A percentile compares a stretch with the other conserved stretches of the same genome.
Evolutionary conservation across 2,329 filamentous ascomycete genomes (phyloP).

Genomic region (Elsinoe ampelina): DNA sequence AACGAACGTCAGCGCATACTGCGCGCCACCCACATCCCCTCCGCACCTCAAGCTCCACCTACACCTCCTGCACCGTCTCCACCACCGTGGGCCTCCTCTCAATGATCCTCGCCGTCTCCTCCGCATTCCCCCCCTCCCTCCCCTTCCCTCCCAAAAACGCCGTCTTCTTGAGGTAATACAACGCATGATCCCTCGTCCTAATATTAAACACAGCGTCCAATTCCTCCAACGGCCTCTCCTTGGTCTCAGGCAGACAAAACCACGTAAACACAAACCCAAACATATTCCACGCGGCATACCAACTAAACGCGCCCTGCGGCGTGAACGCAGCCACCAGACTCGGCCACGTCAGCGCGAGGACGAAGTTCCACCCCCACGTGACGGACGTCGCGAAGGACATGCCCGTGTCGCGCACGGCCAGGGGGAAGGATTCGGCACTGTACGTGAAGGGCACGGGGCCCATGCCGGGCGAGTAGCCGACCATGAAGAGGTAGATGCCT

Average conservation of each 20-base stretch:
- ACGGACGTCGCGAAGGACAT: slow-evolving; percentile 42
- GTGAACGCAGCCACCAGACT: slow-evolving; percentile 38
- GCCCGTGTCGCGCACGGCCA: slow-evolving; percentile 35
- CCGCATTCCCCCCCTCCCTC: not conserved
- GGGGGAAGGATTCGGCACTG: slow-evolving; percentile 38
- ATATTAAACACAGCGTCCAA: slow-evolving; percentile 26
- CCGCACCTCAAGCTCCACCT: not conserved
- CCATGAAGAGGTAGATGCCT: slow-evolving; percentile 37
- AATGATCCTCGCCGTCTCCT: slow-evolving; percentile 3
- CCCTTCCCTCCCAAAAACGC: slow-evolving; percentile 1
- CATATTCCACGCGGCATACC: slow-evolving; percentile 49
- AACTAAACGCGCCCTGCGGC: slow-evolving; percentile 44
- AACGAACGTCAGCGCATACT: not conserved
- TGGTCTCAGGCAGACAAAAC: slow-evolving; percentile 34
- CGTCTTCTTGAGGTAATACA: slow-evolving; percentile 7
- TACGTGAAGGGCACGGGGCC: slow-evolving; percentile 36
- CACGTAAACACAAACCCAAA: slow-evolving; percentile 42
- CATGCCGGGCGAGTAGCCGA: slow-evolving; percentile 41
- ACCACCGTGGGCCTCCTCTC: not conserved
- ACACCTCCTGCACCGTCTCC: not conserved
- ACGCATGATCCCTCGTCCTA: slow-evolving; percentile 6
- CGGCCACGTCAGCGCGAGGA: slow-evolving; percentile 43
- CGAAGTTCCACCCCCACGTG: slow-evolving; percentile 37
- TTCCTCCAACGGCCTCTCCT: slow-evolving; percentile 38
- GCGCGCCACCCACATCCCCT: not conserved